A percentile compares a stretch with the other conserved stretches of the same genome.
Evolutionary conservation across 495 filamentous ascomycete genomes (phyloP).

Genomic region (Talaromyces liani): DNA sequence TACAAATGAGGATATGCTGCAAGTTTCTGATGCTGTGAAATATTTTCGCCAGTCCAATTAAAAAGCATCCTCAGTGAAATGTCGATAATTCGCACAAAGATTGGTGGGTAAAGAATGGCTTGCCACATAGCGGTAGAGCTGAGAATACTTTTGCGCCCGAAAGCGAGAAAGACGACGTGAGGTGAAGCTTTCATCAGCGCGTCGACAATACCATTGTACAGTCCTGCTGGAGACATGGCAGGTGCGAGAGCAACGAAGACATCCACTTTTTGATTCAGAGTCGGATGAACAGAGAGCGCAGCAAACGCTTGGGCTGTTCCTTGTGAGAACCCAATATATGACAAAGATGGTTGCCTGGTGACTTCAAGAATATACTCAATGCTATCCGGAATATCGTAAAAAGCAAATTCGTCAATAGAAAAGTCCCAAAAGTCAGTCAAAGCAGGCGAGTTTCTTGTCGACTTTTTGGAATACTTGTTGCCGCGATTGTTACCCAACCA

Average conservation of each 20-base stretch:
- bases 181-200: slow-evolving; percentile 91
- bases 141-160: slow-evolving; percentile 89
- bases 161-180: slow-evolving; percentile 85
- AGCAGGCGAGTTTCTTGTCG: slow-evolving; percentile 60
- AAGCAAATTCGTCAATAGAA: slow-evolving; percentile 95
- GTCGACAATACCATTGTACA: slow-evolving; percentile 82
- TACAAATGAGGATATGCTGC: slow-evolving; percentile 96
- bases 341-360: slow-evolving; percentile 75
- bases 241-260: slow-evolving; percentile 97
- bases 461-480: slow-evolving; percentile 99
- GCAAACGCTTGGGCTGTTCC: slow-evolving; percentile 96
- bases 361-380: slow-evolving; percentile 86
- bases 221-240: slow-evolving; percentile 90
- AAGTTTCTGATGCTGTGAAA: slow-evolving; percentile 80
- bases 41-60: slow-evolving; percentile 83
- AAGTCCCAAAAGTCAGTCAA: slow-evolving; percentile 89
- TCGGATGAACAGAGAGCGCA: slow-evolving; percentile 85
- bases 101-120: slow-evolving; percentile 85
- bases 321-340: slow-evolving; percentile 95
- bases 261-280: slow-evolving; percentile 86
- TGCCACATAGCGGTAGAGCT: slow-evolving; percentile 97
- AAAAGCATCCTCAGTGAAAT: slow-evolving; percentile 75
- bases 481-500: slow-evolving; percentile 97
- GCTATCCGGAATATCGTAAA: slow-evolving; percentile 92
- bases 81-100: slow-evolving; percentile 87